Base-by-base conservation (phyloP, 176 grass and related monocot genomes). In the Rhynchospora tenuis region DNA sequence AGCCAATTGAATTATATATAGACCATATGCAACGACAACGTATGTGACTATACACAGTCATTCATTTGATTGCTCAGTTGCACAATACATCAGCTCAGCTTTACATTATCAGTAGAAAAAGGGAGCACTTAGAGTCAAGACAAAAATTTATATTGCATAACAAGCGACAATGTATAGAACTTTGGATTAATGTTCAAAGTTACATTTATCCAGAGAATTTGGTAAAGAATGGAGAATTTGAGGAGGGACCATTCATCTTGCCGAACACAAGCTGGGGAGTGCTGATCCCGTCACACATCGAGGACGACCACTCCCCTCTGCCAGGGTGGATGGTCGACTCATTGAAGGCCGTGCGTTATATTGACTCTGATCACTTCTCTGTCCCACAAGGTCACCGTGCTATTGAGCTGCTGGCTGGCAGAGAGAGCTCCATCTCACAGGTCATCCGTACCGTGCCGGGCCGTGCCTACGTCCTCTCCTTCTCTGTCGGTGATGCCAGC, bases 281-380 rank as follows among this genome's bases (percentile, higher is more conserved):
- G 79, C 88, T 97, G 63, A 82, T 97, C 42, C 94, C 94, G 12
- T 75, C 94, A 9, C 9, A 43, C 1, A 66, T 75, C 54, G 92
- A 86, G 31, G 94, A 97, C 59, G 90, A 90, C 13, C 94, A 94
- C 87, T 97, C 89, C 62, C 90, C 94, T 38, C 55, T 97, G 24
- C 86, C 94, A 0, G 94, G 94, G 8, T 97, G 94, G 94, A 97
- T 91, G 90, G 90, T 97, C 52, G 92, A 92, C 59, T 97, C 92
- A n/a, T 89, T 92, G 77, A 97, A 97, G 92, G 94, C 92, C 0
- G 66, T 97, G 16, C 86, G 50, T 85, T 97, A 94, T 88, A 84
- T 97, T 45, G 94, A 97, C 90, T 54, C 86, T 24, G 79, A 38
- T 16, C 87, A 90, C 79, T 94, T 94, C 90, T 86, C 91, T 59